A percentile compares a stretch with the other conserved stretches of the same genome.
Evolutionary conservation across 208 protist species (phyloP).

Genomic region (Leishmania major): DNA sequence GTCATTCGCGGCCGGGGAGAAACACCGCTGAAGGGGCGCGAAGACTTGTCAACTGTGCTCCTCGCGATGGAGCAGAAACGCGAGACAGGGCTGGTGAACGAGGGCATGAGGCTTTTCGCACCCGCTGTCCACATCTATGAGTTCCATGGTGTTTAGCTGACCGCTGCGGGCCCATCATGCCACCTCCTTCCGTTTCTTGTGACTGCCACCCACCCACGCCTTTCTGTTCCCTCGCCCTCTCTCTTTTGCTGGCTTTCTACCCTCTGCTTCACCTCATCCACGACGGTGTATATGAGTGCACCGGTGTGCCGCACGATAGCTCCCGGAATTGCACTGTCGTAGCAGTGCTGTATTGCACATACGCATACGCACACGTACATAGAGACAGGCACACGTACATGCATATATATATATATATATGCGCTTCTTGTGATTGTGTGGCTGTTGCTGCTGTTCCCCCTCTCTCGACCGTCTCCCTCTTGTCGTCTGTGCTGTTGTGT

Average conservation of each 20-base stretch:
- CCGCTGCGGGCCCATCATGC: neutral
- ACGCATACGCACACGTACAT: neutral
- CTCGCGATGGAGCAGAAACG: neutral
- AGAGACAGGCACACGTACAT: neutral
- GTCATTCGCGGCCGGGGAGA: neutral
- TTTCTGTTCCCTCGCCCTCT: neutral
- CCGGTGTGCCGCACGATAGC: neutral
- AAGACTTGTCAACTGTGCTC: neutral
- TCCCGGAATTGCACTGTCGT: neutral
- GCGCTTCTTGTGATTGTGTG: neutral
- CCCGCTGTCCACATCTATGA: neutral
- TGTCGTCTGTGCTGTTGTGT: neutral
- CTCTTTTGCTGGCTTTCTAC: neutral
- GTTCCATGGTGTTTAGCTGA: neutral
- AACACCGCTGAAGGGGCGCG: too few relatives aligned
- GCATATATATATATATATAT: neutral
- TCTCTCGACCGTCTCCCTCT: neutral
- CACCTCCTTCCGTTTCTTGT: neutral
- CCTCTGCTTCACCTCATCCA: neutral
- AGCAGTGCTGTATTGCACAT: neutral
- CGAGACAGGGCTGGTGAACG: neutral
- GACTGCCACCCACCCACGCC: neutral
- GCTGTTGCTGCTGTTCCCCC: neutral
- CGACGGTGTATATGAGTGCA: neutral
- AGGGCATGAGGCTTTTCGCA: neutral